Percentiles rank a stretch among this genome's conserved stretches.
Conservation (phyloP, 2,329 filamentous ascomycete species). For the Paecilomyces sp. region DNA sequence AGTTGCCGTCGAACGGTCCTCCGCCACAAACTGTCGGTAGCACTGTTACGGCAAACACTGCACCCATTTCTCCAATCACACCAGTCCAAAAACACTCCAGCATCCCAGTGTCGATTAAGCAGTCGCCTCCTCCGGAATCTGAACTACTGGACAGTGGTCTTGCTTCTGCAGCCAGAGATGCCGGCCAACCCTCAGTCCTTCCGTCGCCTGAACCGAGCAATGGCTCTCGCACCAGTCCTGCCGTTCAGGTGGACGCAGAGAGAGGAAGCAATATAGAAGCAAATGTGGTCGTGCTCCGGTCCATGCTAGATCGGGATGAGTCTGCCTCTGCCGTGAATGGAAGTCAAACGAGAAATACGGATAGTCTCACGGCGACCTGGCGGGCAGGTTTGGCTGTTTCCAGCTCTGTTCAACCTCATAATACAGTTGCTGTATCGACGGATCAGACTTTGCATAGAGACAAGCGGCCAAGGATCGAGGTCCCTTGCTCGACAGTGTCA, state of each 20-base stretch:
- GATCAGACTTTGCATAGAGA: not conserved
- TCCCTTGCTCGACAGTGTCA: not conserved
- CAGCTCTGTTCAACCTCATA: not conserved
- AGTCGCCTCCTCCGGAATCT: constrained; percentile 1
- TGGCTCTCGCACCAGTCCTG: constrained; percentile 18
- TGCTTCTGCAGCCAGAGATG: constrained; percentile 4
- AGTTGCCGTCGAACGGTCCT: not conserved
- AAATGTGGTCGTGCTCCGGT: not conserved
- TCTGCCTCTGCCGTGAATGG: not conserved
- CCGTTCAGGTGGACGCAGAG: constrained; percentile 10
- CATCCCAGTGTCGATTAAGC: not conserved
- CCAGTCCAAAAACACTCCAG: constrained; percentile 6
- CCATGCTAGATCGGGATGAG: not conserved
- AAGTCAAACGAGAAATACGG: not conserved
- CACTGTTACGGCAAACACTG: not conserved
- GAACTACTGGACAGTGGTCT: not conserved
- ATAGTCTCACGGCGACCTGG: not conserved
- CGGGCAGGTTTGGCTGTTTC: not conserved
- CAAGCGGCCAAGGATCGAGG: not conserved
- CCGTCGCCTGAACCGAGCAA: constrained; percentile 24
- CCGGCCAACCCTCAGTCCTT: constrained; percentile 11
- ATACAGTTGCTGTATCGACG: not conserved
- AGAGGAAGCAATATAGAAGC: not conserved
- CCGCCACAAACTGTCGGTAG: not conserved
- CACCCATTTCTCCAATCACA: constrained; percentile 15